Base-by-base conservation (phyloP, 2,329 filamentous ascomycete genomes). In the Cladophialophora carrionii region DNA sequence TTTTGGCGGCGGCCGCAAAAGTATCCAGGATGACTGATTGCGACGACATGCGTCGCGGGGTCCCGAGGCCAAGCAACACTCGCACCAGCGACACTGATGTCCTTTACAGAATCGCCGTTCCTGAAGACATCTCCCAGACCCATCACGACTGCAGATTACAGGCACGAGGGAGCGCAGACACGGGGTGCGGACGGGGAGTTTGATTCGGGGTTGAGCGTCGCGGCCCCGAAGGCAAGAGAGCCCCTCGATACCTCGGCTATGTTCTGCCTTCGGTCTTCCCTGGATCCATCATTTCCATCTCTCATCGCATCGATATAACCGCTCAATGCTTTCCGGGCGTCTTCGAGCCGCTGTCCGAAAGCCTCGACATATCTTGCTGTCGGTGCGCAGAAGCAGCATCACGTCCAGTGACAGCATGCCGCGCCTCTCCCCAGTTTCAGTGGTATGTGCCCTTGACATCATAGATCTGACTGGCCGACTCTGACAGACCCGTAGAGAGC, bases 401-500 rank as follows among this genome's bases (percentile, higher is more conserved):
- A 64, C 64, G 41, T 64, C 64, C 14, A 60, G 48, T 12, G 54
- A 68, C 59, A 68, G 22, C 12, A 71, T 71, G 69, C 53, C 69
- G n/a, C 67, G 64, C 12, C 64, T 71, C 2, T 65, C 69, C 10
- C 53, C 63, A 6, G 55, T 53, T 55, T 71, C 69, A 12, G 62
- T 62, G 43, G 69, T 71, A 59, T 48, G 69, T 65, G 57, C 24
- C 41, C 5, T 3, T n/a, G 17, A 29, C 46, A 29, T 7, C n/a
- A 41, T 34, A n/a, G 12, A 22, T 4, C 22, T 26, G 24, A 17
- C 26, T 20, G 43, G 20, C 17, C 26, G 10, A 10, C n/a, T 10
- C 37, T 52, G 41, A 65, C 34, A 54, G 43, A 58, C 49, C 20
- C 48, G 61, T 68, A 82, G 80, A 74, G 75, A 72, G 86, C 85